phyloP scores from a whole-genome alignment of 176 grass and related monocot species.

The Pontederia crassipes region DNA sequence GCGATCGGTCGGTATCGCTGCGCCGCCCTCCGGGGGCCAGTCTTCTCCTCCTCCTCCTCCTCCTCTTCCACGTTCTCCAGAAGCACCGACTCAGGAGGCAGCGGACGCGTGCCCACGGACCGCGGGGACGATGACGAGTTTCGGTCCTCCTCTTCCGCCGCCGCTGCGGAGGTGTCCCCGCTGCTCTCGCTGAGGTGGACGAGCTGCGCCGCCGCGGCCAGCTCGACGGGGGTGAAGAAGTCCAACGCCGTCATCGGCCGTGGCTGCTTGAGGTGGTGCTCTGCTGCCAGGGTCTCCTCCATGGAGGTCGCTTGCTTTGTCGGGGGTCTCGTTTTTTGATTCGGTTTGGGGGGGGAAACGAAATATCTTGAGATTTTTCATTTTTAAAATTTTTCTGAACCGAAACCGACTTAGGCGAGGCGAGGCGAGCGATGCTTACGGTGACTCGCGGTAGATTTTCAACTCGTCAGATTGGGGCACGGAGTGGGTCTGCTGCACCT shows the following conservation, averaged over 20 bases:
- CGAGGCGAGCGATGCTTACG: too few species aligned
- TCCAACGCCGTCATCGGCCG: background rate
- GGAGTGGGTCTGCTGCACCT: too few species aligned
- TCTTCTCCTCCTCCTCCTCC: background rate
- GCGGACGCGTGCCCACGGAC: background rate
- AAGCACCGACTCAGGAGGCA: background rate
- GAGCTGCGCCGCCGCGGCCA: slow-evolving; percentile 7
- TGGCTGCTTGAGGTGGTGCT: background rate
- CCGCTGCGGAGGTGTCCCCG: background rate
- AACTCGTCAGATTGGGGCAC: too few species aligned
- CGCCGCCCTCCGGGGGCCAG: background rate
- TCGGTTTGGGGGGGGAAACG: too few species aligned
- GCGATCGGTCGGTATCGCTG: slow-evolving; percentile 3
- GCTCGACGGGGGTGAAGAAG: background rate
- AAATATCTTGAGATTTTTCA: too few species aligned
- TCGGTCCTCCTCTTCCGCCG: background rate
- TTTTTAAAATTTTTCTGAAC: too few species aligned
- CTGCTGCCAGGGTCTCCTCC: background rate
- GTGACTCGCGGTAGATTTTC: too few species aligned
- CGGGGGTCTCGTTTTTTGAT: too few species aligned
- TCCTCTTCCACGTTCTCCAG: background rate
- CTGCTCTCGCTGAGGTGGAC: slow-evolving; percentile 5
- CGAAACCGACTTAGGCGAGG: too few species aligned
- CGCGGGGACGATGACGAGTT: background rate
- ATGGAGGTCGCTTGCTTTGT: too few species aligned